Evolutionary conservation across 2,329 filamentous ascomycete species (phyloP), one percentile per base, ranked within the genome.

Genomic region (Lachnellula subtilissima): DNA sequence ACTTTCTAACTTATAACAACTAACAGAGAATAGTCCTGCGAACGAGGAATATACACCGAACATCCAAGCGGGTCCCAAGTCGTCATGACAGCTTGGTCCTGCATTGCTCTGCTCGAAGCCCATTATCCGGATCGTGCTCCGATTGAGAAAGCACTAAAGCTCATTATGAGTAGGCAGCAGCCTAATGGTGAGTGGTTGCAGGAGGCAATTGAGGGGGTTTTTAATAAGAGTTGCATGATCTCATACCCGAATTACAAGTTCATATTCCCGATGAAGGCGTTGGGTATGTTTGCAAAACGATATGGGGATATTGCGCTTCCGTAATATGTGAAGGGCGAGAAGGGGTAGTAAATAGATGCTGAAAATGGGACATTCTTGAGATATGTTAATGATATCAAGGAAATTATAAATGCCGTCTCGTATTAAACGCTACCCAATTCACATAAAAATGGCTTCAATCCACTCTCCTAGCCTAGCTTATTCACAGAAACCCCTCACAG

Each of bases 231-330:
- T 67, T 97, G 93, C 78, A 97, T 97, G 91, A 99, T 99, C 63
- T 94, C 91, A 0, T 99, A 99, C 69, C 93, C 93, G 45, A 99
- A 99, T 78, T 99, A 99, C 79, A 99, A 97, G 77, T 94, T 96
- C 71, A 89, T 88, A 56, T 99, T 97, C 73, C 86, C 93, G 1
- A 88, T 97, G 70, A 96, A 95, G 75, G 94, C 94, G 2, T 72
- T 99, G 61, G 94, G 94, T 5, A 87, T 97, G 83, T 99, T 62
- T 55, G 63, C 67, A 3, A 67, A 63, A 53, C 56, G 56, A 42
- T 69, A 65, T 64, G 67, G 67, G 8, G 62, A 70, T 55, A 39
- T 56, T 12, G 56, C 47, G 19, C 56, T 69, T 42, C 19, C 58
- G 12, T 67, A 52, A 39, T 25, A 25, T 8, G 25, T 25, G 4